These are phyloP conservation scores for Malus sieversii DNA, from an alignment of 306 rosid species.

Conservation along the genomic window DNA sequence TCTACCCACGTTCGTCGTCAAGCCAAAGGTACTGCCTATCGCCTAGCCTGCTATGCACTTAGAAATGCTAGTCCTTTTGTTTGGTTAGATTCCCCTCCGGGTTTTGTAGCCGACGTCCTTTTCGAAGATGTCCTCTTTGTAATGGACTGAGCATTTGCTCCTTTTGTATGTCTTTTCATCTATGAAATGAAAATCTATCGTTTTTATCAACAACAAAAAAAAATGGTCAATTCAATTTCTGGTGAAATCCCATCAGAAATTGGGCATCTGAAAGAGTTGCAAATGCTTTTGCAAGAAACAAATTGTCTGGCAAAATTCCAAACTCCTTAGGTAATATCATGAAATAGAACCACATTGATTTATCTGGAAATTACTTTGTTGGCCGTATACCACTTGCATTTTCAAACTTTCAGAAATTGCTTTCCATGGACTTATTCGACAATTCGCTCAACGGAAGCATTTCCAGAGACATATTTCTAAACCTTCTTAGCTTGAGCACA, in stretches of 20 bases:
- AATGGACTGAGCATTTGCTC: too few relatives aligned
- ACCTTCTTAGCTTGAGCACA: conserved; percentile 40
- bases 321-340: conserved; percentile 42
- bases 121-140: too few relatives aligned
- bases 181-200: too few relatives aligned
- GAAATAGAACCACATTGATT: conserved; percentile 41
- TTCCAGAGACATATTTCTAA: conserved; percentile 36
- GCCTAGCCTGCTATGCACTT: too few relatives aligned
- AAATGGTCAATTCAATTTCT: conserved; percentile 23
- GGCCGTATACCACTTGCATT: conserved; percentile 42
- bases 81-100: too few relatives aligned
- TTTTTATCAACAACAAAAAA: too few relatives aligned
- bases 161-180: too few relatives aligned
- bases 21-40: too few relatives aligned
- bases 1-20: too few relatives aligned
- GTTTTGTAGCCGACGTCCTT: too few relatives aligned
- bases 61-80: too few relatives aligned
- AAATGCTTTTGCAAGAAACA: conserved; percentile 45
- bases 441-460: conserved; percentile 59
- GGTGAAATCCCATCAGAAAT: conserved; percentile 60
- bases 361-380: conserved; percentile 42
- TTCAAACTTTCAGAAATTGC: conserved; percentile 37
- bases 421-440: conserved; percentile 51
- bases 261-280: conserved; percentile 41
- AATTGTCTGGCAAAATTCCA: conserved; percentile 47